These are phyloP conservation scores for Colletotrichum scovillei DNA, from an alignment of 2,329 filamentous ascomycete genomes.

Conservation along the genomic window DNA sequence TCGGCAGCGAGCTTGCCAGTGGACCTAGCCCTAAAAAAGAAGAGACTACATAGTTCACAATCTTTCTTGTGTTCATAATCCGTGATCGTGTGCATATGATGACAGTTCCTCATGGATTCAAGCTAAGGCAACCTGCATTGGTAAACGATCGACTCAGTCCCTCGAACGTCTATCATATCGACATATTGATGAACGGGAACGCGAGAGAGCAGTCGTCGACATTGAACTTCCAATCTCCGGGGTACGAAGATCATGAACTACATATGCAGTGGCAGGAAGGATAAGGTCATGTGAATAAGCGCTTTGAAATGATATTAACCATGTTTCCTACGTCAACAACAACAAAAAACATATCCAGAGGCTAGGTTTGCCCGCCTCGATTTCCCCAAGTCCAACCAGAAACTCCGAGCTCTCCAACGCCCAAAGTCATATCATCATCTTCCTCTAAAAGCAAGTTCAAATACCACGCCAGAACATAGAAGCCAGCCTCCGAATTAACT, in stretches of 20 bases:
- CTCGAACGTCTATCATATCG: no score
- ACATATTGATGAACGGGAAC: no score
- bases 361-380: neutral
- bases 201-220: neutral
- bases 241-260: neutral
- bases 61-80: neutral
- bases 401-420: slow-evolving; percentile 12
- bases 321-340: neutral
- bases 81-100: neutral
- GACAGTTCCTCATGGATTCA: neutral
- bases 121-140: no score
- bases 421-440: neutral
- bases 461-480: neutral
- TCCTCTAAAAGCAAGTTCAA: neutral
- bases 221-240: neutral
- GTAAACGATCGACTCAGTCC: no score
- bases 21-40: slow-evolving; percentile 10
- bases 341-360: neutral
- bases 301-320: neutral
- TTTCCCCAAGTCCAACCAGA: slow-evolving; percentile 1
- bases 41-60: slow-evolving; percentile 27
- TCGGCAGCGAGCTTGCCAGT: slow-evolving; percentile 17
- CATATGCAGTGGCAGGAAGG: neutral
- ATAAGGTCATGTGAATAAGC: neutral
- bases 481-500: neutral